These are phyloP conservation scores for Podosphaera fusca DNA, from an alignment of 2,329 filamentous ascomycete genomes.

Conservation along the genomic window DNA sequence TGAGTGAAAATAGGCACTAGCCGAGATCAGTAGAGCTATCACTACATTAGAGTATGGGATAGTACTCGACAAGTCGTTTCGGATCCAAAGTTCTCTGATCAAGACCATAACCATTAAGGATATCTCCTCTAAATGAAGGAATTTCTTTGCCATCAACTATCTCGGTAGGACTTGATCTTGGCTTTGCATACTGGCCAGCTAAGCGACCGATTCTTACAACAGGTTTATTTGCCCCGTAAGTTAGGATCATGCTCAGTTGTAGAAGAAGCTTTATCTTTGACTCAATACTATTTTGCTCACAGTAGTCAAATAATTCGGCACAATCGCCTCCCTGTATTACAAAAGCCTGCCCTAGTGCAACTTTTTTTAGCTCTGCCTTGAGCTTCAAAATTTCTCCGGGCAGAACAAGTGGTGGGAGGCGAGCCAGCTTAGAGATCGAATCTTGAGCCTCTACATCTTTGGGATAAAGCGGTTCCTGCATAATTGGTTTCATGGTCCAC, in stretches of 20 bases:
- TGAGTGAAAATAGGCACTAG: conserved; percentile 79
- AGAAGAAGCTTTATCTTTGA: conserved; percentile 90
- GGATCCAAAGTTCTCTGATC: conserved; percentile 67
- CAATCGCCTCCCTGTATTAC: conserved; percentile 92
- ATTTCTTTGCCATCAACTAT: conserved; percentile 57
- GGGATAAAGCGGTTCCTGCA: conserved; percentile 49
- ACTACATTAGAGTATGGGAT: not conserved
- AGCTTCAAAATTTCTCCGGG: conserved; percentile 60
- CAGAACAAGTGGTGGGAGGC: conserved; percentile 57
- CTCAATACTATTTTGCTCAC: conserved; percentile 69
- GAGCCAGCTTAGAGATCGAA: conserved; percentile 39
- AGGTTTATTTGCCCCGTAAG: conserved; percentile 62
- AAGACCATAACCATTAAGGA: conserved; percentile 67
- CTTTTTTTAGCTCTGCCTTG: conserved; percentile 57
- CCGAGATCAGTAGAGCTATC: conserved; percentile 2
- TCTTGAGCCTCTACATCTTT: conserved; percentile 34
- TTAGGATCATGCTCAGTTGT: conserved; percentile 89
- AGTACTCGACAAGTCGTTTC: conserved; percentile 47
- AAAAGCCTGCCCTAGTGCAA: conserved; percentile 77
- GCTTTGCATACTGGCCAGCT: conserved; percentile 95
- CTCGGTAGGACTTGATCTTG: conserved; percentile 72
- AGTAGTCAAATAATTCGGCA: conserved; percentile 94
- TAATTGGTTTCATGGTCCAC: conserved; percentile 59
- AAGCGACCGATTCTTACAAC: conserved; percentile 89
- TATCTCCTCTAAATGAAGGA: conserved; percentile 83